Base-by-base conservation (phyloP, 495 filamentous ascomycete genomes). In the Astrothelium subdiscretum region DNA sequence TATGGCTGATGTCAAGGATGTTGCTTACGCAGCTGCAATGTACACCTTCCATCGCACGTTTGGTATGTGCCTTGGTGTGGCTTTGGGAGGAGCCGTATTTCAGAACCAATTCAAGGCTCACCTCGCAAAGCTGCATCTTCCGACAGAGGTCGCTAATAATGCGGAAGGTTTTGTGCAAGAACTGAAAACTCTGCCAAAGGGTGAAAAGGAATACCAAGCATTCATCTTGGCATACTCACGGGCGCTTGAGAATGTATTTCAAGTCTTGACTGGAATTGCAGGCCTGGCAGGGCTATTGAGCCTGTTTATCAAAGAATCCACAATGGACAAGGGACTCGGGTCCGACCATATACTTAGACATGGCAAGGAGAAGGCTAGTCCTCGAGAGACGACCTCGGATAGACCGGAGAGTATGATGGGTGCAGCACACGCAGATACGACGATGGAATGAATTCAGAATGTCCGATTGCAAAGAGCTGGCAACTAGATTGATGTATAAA, bases 21-120 rank as follows among this genome's bases (percentile, higher is more conserved):
- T 40, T 2, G 57, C 42, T 1, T 65, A 63, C 26, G 67, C 67
- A 10, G 63, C 62, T 0, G 66, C 54, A 2, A 65, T 69, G 67
- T 69, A 59, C 62, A 60, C 44, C 24, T 67, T 67, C 62, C 27
- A 35, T 2, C 62, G 67, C 6, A 57, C 38, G 0, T 43, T 69
- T 26, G 65, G 67, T 15, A 59, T 65, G 58, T 62, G 58, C 22
- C 20, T 58, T 29, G 54, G 54, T 24, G 54, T 58, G 4, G 54
- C 54, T 26, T 15, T 32, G 10, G 10, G 26, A 3, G 31, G 54
- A 26, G n/a, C 12, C 26, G 24, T 58, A 3, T 58, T 32, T 29
- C 54, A 31, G 22, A 58, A 58, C 12, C 4, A 13, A 20, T 26
- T 31, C 4, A 4, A 11, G 11, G 18, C 35, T 20, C 31, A 42